Evolutionary conservation across 169 alveolate genomes (phyloP).

Genomic region (Cryptosporidium viatorum): DNA sequence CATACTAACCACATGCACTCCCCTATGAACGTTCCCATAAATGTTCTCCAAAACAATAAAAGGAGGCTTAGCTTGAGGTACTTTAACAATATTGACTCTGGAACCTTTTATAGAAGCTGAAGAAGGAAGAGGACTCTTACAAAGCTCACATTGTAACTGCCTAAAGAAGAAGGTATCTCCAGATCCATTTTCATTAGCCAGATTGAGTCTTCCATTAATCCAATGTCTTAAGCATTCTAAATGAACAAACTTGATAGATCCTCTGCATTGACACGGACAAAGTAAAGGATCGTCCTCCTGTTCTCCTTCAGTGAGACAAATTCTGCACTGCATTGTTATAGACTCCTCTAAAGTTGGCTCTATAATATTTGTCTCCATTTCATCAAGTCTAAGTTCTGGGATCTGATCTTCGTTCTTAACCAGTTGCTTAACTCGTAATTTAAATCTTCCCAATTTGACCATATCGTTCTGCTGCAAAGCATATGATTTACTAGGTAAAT

Average conservation of each 20-base stretch:
- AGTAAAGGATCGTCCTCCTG: constrained; percentile 87
- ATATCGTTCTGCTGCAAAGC: constrained; percentile 91
- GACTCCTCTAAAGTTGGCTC: constrained; percentile 70
- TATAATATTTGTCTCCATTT: constrained; percentile 50
- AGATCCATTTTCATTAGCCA: constrained; percentile 78
- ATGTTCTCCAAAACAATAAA: constrained; percentile 90
- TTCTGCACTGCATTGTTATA: constrained; percentile 88
- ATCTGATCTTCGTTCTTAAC: constrained; percentile 76
- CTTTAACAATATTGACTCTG: constrained; percentile 82
- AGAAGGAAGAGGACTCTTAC: constrained; percentile 87
- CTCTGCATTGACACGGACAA: constrained; percentile 93
- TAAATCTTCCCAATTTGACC: constrained; percentile 93
- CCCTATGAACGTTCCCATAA: constrained; percentile 83
- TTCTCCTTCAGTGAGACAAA: constrained; percentile 92
- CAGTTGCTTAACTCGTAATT: constrained; percentile 90
- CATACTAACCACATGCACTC: constrained; percentile 85
- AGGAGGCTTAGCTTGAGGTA: constrained; percentile 89
- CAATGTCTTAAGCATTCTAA: constrained; percentile 94
- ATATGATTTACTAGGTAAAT: constrained; percentile 86
- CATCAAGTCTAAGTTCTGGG: constrained; percentile 65
- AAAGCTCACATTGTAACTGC: constrained; percentile 88
- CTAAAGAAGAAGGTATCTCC: constrained; percentile 82
- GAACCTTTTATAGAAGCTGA: constrained; percentile 81
- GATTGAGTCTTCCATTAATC: constrained; percentile 91
- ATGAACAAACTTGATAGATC: constrained; percentile 94